phyloP scores from a whole-genome alignment of 2,329 filamentous ascomycete genomes.

The Cladorrhinum sp. region DNA sequence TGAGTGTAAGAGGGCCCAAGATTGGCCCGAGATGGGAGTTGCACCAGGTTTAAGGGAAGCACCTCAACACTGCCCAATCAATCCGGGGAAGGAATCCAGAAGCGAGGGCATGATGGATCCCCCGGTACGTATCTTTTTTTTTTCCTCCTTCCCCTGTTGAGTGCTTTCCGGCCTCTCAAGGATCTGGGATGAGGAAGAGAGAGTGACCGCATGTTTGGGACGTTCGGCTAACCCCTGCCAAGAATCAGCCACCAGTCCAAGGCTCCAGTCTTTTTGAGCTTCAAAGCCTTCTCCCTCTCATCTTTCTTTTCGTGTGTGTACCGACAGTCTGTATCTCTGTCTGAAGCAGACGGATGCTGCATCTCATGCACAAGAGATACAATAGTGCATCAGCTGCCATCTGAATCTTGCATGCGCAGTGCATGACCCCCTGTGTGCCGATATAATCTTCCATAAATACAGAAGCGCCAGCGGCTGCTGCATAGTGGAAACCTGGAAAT shows the following conservation, averaged over 20 bases:
- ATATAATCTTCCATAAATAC: too few species aligned
- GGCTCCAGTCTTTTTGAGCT: background rate
- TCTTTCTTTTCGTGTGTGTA: background rate
- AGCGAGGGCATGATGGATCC: background rate
- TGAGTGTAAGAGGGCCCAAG: background rate
- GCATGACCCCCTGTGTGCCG: background rate
- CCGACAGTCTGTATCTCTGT: background rate
- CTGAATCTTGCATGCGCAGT: background rate
- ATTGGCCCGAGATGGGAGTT: constrained; percentile 7
- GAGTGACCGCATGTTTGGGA: constrained; percentile 2
- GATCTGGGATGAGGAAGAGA: constrained; percentile 3
- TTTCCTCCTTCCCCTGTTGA: too few species aligned
- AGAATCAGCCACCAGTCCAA: constrained; percentile 4
- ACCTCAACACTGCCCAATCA: constrained; percentile 14
- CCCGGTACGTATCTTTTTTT: constrained; percentile 2
- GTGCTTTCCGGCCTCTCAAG: too few species aligned
- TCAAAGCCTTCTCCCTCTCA: background rate
- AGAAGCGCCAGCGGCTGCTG: background rate
- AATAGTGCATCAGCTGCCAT: background rate
- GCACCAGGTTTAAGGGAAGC: constrained; percentile 16
- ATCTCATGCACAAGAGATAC: background rate
- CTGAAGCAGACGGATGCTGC: background rate
- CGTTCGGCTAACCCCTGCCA: constrained; percentile 9
- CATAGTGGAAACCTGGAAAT: background rate
- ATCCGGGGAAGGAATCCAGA: constrained; percentile 13